These are phyloP conservation scores for Mimosa bimucronata DNA, from an alignment of 306 rosid species.

Conservation along the genomic window DNA sequence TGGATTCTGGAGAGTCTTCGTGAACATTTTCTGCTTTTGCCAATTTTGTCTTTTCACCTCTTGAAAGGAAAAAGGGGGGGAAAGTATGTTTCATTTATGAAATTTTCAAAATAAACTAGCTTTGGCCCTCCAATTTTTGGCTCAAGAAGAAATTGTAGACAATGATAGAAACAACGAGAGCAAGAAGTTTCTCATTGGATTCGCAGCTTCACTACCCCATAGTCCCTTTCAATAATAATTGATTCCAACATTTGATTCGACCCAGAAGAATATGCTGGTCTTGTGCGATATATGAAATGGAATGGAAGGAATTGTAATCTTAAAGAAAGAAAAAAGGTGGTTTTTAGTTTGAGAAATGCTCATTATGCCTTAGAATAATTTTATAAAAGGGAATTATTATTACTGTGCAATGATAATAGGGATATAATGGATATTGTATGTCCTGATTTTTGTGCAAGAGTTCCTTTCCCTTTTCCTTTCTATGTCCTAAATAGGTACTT, in stretches of 20 bases:
- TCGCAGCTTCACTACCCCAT: background rate
- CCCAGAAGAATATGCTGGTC: background rate
- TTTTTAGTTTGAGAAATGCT: too few species aligned
- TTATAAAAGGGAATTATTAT: background rate
- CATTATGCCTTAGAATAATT: too few species aligned
- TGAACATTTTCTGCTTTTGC: background rate
- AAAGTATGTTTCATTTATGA: background rate
- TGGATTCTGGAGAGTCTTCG: constrained; percentile 40
- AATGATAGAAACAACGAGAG: background rate
- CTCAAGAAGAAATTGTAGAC: background rate
- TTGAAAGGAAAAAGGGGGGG: background rate
- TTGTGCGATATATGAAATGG: background rate
- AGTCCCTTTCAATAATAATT: background rate
- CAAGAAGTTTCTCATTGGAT: background rate
- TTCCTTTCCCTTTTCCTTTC: background rate
- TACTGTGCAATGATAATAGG: background rate
- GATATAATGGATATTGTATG: background rate
- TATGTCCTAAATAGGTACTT: background rate
- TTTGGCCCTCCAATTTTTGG: constrained; percentile 14
- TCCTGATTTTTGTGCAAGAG: background rate
- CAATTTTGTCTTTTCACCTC: constrained; percentile 29
- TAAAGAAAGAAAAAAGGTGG: too few species aligned
- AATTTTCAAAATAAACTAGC: background rate
- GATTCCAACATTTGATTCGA: background rate
- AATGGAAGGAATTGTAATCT: background rate